Percentiles rank a stretch among this genome's conserved stretches.
Evolutionary conservation across 345 rosid species (phyloP).

Genomic region (Turnera subulata): DNA sequence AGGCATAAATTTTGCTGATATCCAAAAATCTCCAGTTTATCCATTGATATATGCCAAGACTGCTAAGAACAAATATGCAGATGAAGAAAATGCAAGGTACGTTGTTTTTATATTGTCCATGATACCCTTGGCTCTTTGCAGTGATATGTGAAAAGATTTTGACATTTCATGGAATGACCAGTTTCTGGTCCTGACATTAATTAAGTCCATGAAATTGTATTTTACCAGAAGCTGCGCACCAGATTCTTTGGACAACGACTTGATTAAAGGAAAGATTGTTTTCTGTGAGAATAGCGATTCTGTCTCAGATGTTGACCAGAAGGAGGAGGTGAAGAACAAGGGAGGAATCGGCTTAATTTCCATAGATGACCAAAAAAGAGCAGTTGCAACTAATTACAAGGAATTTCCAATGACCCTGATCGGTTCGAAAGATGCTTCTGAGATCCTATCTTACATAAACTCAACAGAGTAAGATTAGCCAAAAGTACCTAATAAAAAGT

Average conservation of each 20-base stretch:
- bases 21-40: slow-evolving; percentile 44
- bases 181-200: too few relatives aligned
- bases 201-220: too few relatives aligned
- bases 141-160: too few relatives aligned
- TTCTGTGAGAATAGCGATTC: slow-evolving; percentile 41
- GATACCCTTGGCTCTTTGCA: too few relatives aligned
- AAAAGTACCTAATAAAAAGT: neutral
- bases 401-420: slow-evolving; percentile 48
- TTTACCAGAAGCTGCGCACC: slow-evolving; percentile 47
- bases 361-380: slow-evolving; percentile 41
- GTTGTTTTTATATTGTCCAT: too few relatives aligned
- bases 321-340: slow-evolving; percentile 35
- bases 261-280: slow-evolving; percentile 65
- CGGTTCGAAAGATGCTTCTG: slow-evolving; percentile 45
- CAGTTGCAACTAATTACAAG: slow-evolving; percentile 40
- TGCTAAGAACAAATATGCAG: slow-evolving; percentile 36
- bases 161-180: too few relatives aligned
- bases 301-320: slow-evolving; percentile 17
- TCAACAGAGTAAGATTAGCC: slow-evolving; percentile 46
- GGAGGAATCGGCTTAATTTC: slow-evolving; percentile 59
- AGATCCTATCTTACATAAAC: slow-evolving; percentile 56
- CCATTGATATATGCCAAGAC: slow-evolving; percentile 54
- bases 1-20: slow-evolving; percentile 59
- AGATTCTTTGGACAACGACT: slow-evolving; percentile 38
- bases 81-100: slow-evolving; percentile 52